Evolutionary conservation across 768 basidiomycete species (phyloP).

Genomic region (Lyophyllum shimeji): DNA sequence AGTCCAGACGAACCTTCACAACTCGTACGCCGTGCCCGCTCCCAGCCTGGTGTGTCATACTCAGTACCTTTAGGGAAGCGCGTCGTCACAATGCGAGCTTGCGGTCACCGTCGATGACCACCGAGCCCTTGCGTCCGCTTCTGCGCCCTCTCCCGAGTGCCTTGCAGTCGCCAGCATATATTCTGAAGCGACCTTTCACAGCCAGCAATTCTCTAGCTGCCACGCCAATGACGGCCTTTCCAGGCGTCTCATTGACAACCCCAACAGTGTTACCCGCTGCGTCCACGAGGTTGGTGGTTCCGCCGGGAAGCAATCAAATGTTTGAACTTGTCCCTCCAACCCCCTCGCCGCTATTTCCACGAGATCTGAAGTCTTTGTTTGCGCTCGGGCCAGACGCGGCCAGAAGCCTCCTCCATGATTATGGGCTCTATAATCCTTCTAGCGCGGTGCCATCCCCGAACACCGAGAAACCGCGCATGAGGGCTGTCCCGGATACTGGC

Average conservation of each 20-base stretch:
- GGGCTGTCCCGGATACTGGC: constrained; percentile 8
- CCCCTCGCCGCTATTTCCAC: constrained; percentile 46
- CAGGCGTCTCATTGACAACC: constrained; percentile 22
- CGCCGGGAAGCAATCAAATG: constrained; percentile 5
- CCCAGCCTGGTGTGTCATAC: not conserved
- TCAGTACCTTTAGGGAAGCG: constrained; percentile 38
- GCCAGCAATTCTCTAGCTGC: constrained; percentile 20
- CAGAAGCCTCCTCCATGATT: constrained; percentile 40
- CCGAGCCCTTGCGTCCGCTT: constrained; percentile 47
- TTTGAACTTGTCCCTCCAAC: constrained; percentile 29
- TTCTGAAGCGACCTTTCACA: constrained; percentile 19
- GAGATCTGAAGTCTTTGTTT: constrained; percentile 44
- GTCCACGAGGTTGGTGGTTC: not conserved
- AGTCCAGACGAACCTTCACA: constrained; percentile 42
- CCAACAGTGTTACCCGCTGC: constrained; percentile 4
- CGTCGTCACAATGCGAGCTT: constrained; percentile 41
- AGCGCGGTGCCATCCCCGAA: constrained; percentile 27
- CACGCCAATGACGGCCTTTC: constrained; percentile 29
- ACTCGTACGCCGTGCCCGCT: constrained; percentile 38
- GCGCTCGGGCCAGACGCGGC: constrained; percentile 40
- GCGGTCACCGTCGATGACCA: constrained; percentile 30
- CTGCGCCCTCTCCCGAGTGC: constrained; percentile 49
- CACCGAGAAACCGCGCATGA: constrained; percentile 18
- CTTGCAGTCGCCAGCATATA: constrained; percentile 41
- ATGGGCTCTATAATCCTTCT: constrained; percentile 33